Percentiles rank a stretch among this genome's conserved stretches.
phyloP scores from a whole-genome alignment of 1,284 basidiomycete species.

The Naganishia sp. region DNA sequence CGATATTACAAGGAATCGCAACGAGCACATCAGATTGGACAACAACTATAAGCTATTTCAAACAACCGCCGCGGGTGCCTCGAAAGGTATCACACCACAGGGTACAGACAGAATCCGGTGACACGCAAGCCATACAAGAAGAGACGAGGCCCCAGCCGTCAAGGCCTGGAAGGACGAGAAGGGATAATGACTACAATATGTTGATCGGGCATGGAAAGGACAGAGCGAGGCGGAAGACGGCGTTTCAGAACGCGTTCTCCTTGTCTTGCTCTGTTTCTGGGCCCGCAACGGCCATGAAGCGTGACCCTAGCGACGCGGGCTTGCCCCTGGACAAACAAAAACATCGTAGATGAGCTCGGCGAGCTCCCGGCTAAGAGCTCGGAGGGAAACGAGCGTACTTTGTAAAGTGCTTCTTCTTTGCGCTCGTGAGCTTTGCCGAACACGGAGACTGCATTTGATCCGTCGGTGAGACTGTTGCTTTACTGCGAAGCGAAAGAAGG shows the following conservation, averaged over 20 bases:
- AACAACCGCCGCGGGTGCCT: background rate
- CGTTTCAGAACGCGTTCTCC: slow-evolving; percentile 22
- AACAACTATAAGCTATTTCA: slow-evolving; percentile 12
- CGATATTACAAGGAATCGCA: background rate
- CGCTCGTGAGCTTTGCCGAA: slow-evolving; percentile 81
- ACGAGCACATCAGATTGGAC: background rate
- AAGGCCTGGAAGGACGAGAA: background rate
- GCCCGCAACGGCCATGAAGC: slow-evolving; percentile 38
- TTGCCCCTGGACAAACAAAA: slow-evolving; percentile 35
- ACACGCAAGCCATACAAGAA: slow-evolving; percentile 10
- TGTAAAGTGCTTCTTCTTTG: slow-evolving; percentile 85
- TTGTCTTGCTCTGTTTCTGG: slow-evolving; percentile 25
- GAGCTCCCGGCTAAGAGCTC: background rate
- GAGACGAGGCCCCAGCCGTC: background rate
- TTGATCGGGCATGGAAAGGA: background rate
- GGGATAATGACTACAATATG: slow-evolving; percentile 12
- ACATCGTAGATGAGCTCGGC: background rate
- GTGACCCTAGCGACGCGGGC: slow-evolving; percentile 41
- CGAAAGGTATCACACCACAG: background rate
- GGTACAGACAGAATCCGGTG: slow-evolving; percentile 1
- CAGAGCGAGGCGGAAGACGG: background rate
- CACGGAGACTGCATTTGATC: slow-evolving; percentile 89
- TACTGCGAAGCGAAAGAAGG: slow-evolving; percentile 56
- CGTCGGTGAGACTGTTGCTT: slow-evolving; percentile 79
- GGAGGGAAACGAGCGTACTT: slow-evolving; percentile 62